Percentiles rank a stretch among this genome's conserved stretches.
These are phyloP conservation scores for Nephelium lappaceum DNA, from an alignment of 345 rosid species.

Conservation along the genomic window DNA sequence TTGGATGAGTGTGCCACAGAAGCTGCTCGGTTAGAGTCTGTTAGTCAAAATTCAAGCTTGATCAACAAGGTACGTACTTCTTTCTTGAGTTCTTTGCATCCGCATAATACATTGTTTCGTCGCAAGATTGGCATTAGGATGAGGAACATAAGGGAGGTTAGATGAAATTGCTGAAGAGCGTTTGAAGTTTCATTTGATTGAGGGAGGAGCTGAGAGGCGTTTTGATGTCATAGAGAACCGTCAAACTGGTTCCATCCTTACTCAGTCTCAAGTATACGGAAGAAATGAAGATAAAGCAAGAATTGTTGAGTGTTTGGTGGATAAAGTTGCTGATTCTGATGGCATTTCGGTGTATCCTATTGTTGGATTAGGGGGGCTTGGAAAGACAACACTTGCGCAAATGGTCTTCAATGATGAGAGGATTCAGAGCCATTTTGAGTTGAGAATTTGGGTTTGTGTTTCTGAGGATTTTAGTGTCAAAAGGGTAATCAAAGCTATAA, in stretches of 20 bases:
- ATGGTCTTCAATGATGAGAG: neutral
- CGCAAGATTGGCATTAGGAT: neutral
- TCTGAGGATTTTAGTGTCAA: neutral
- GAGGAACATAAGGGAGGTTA: neutral
- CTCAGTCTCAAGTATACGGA: neutral
- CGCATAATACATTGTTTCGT: neutral
- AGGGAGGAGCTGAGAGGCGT: neutral
- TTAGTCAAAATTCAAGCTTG: neutral
- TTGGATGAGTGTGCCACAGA: neutral
- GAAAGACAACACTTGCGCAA: neutral
- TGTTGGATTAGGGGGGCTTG: neutral
- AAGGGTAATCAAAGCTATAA: neutral
- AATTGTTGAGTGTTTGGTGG: neutral
- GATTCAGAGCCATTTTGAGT: neutral
- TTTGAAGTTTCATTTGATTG: neutral
- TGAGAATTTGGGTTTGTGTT: constrained; percentile 9
- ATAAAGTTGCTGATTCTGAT: neutral
- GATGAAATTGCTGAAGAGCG: constrained; percentile 3
- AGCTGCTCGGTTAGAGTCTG: neutral
- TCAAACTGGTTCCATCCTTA: neutral
- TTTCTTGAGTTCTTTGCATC: neutral
- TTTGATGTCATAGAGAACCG: neutral
- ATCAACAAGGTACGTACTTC: neutral
- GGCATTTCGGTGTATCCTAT: neutral
- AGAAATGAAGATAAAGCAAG: neutral